A percentile compares a stretch with the other conserved stretches of the same genome.
Conservation (phyloP, 2,329 filamentous ascomycete genomes). For the Camillea tinctor region DNA sequence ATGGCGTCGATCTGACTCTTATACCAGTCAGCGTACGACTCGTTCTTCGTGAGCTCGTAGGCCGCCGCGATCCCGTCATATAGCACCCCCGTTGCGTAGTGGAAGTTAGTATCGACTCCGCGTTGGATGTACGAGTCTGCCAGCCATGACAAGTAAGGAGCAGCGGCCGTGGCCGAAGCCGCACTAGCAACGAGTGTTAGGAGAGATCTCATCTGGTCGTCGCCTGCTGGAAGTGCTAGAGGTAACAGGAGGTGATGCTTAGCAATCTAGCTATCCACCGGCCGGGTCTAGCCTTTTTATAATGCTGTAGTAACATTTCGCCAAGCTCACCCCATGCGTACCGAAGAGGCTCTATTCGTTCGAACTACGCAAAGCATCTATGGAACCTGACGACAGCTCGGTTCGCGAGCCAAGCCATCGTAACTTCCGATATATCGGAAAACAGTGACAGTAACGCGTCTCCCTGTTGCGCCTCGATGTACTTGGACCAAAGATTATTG, state of each 20-base stretch:
- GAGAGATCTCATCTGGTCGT: constrained; percentile 19
- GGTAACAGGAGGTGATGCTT: not conserved
- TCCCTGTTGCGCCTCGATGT: not conserved
- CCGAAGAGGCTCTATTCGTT: not conserved
- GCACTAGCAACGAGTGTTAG: constrained; percentile 13
- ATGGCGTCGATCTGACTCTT: constrained; percentile 46
- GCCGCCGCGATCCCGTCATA: constrained; percentile 47
- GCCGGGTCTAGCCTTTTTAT: not conserved
- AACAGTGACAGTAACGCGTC: not conserved
- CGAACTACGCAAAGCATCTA: not conserved
- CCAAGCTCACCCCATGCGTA: not conserved
- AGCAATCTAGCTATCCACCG: not conserved
- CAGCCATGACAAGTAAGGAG: constrained; percentile 38
- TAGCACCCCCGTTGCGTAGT: constrained; percentile 45
- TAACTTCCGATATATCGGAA: not conserved
- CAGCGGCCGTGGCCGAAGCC: constrained; percentile 8
- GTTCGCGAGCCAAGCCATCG: not conserved
- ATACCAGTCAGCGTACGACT: constrained; percentile 43
- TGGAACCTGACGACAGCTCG: too few relatives aligned
- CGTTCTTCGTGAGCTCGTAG: constrained; percentile 42
- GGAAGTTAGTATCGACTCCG: constrained; percentile 38
- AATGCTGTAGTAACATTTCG: not conserved
- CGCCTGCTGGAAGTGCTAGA: not conserved
- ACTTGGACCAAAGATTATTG: not conserved
- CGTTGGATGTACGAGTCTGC: constrained; percentile 46